Conservation (phyloP, 2,329 filamentous ascomycete species). For the Grosmannia serpens region DNA sequence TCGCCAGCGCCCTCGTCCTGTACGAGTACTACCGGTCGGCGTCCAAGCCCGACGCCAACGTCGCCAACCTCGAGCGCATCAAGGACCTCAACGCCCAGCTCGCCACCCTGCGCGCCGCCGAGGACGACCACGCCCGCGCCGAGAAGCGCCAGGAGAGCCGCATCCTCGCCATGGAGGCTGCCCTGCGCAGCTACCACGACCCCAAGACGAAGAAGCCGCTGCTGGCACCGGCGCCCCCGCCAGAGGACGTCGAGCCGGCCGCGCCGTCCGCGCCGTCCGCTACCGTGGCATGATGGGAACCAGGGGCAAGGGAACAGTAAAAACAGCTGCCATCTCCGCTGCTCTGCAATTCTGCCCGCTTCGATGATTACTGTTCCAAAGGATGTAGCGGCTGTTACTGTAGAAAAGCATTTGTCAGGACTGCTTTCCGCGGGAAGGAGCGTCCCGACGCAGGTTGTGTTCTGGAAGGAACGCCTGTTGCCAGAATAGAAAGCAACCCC, state of each 20-base stretch:
- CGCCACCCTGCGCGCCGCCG: constrained; percentile 36
- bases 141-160: constrained; percentile 32
- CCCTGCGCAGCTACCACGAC: constrained; percentile 38
- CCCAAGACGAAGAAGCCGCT: constrained; percentile 46
- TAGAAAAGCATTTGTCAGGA: not conserved
- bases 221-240: constrained; percentile 24
- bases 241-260: not conserved
- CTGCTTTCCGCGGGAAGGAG: not conserved
- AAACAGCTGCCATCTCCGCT: no score
- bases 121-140: constrained; percentile 38
- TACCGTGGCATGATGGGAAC: no score
- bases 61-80: constrained; percentile 29
- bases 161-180: constrained; percentile 41
- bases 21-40: constrained; percentile 50
- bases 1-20: constrained; percentile 44
- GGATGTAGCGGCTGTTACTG: not conserved
- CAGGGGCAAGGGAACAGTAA: no score
- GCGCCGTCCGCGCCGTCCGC: not conserved
- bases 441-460: not conserved
- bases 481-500: not conserved
- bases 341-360: no score
- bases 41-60: constrained; percentile 48
- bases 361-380: no score
- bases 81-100: constrained; percentile 35
- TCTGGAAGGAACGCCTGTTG: not conserved